Base-by-base conservation (phyloP, 148 eudicot genomes). In the Cornus suecica region DNA sequence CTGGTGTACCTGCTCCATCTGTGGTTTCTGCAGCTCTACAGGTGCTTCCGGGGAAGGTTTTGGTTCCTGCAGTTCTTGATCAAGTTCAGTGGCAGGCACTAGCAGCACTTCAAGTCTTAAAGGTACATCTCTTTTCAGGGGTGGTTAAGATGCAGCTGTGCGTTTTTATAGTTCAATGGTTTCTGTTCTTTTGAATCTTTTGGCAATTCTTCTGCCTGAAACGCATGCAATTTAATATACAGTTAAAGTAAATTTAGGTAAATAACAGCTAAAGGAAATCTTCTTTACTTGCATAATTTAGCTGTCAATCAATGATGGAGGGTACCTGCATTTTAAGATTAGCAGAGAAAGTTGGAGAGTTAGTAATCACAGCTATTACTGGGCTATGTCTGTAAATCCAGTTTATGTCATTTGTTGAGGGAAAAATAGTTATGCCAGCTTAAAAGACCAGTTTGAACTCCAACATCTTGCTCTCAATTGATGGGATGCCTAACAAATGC, bases 1-100 rank as follows among this genome's bases (percentile, higher is more conserved):
- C 81, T 73, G 97, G 97, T 73, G 82, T 89, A 77, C 99, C 99
- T 79, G 99, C 99, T 76, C 99, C 99, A 74, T 84, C 93, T 71
- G 73, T 81, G 72, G 87, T 89, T 79, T 87, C 91, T 83, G 83
- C 94, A 82, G 88, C 90, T 80, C 91, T 91, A 73, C 93, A 83
- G 87, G 82, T 83, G 52, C 77, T 77, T 69, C 91, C 90, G 66
- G 99, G 97, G 74, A 95, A 87, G 84, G 92, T 95, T 80, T 80
- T 95, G 85, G 89, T 95, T 72, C 94, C 99, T 90, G 94, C 94
- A 42, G 87, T 74, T 63, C 80, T 86, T 79, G 99, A 95, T 87
- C 97, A 87, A 83, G 88, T 86, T 83, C 99, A 95, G 69, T 89
- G 89, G 70, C 99, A 95, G 82, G 93, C 97, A 41, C 64, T 95